Evolutionary conservation across 2,329 filamentous ascomycete genomes (phyloP).

Genomic region (Microsporum canis): DNA sequence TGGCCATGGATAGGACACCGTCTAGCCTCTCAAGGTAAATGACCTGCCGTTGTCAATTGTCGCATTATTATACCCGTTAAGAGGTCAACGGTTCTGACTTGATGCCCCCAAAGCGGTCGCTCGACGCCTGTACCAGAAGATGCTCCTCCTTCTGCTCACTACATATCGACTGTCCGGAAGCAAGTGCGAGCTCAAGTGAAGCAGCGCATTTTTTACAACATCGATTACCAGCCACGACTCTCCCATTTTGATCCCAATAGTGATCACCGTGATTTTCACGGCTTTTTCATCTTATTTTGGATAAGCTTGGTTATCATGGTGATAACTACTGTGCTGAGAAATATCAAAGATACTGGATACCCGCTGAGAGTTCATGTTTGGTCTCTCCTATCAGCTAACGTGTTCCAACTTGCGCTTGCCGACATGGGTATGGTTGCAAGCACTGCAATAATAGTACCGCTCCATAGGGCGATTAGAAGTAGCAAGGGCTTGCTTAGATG

Average conservation of each 20-base stretch:
- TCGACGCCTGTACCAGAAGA: slow-evolving; percentile 78
- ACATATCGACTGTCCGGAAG: slow-evolving; percentile 72
- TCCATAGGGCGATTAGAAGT: slow-evolving; percentile 58
- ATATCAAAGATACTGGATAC: slow-evolving; percentile 85
- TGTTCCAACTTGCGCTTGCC: slow-evolving; percentile 72
- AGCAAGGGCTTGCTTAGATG: slow-evolving; percentile 53
- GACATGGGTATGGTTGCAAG: slow-evolving; percentile 76
- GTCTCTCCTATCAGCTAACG: slow-evolving; percentile 74
- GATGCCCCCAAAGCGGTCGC: slow-evolving; percentile 19
- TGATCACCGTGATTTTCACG: slow-evolving; percentile 87
- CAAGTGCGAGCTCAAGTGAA: slow-evolving; percentile 70
- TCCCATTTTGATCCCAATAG: slow-evolving; percentile 91
- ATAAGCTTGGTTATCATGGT: slow-evolving; percentile 95
- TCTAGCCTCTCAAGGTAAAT: slow-evolving; percentile 24
- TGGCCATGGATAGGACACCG: slow-evolving; percentile 7
- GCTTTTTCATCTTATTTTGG: slow-evolving; percentile 98
- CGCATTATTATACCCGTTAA: background rate
- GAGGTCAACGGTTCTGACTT: background rate
- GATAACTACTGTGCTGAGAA: slow-evolving; percentile 83
- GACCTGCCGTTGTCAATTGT: background rate
- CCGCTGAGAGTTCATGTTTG: slow-evolving; percentile 79
- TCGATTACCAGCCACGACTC: slow-evolving; percentile 79
- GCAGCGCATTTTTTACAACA: slow-evolving; percentile 79
- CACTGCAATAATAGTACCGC: slow-evolving; percentile 58
- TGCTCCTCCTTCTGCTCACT: slow-evolving; percentile 84